Evolutionary conservation across 345 rosid species (phyloP).

Genomic region (Pugionium dolabratum): DNA sequence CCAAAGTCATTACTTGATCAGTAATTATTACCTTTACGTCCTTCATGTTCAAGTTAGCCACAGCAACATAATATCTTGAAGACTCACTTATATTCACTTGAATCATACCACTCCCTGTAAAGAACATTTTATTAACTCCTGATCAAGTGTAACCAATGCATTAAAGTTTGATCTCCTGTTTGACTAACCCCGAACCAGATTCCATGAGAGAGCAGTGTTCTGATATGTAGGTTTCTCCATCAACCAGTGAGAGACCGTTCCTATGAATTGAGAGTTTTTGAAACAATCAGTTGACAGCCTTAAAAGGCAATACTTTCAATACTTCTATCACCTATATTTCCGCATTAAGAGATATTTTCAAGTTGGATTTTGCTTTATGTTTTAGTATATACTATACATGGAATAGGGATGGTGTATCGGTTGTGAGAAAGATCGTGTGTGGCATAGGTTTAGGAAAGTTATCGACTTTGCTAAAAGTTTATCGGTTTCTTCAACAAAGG

Average conservation of each 20-base stretch:
- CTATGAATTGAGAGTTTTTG: constrained; percentile 47
- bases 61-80: constrained; percentile 62
- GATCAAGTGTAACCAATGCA: constrained; percentile 17
- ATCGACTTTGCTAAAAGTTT: no score
- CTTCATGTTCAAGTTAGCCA: constrained; percentile 65
- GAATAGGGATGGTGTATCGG: not conserved
- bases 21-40: constrained; percentile 55
- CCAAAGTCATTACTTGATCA: constrained; percentile 15
- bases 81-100: constrained; percentile 51
- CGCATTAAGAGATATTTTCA: not conserved
- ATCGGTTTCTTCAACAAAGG: not conserved
- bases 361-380: constrained; percentile 1
- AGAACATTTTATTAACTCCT: constrained; percentile 20
- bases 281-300: constrained; percentile 17
- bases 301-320: constrained; percentile 23
- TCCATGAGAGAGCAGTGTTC: constrained; percentile 57
- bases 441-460: no score
- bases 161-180: constrained; percentile 26
- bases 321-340: not conserved
- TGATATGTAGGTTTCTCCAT: constrained; percentile 53
- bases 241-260: constrained; percentile 47
- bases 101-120: constrained; percentile 62
- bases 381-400: not conserved
- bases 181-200: constrained; percentile 60
- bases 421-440: not conserved